These are phyloP conservation scores for Chytriomyces sp. DNA, from an alignment of 192 early-diverging fungal genomes.

Conservation along the genomic window DNA sequence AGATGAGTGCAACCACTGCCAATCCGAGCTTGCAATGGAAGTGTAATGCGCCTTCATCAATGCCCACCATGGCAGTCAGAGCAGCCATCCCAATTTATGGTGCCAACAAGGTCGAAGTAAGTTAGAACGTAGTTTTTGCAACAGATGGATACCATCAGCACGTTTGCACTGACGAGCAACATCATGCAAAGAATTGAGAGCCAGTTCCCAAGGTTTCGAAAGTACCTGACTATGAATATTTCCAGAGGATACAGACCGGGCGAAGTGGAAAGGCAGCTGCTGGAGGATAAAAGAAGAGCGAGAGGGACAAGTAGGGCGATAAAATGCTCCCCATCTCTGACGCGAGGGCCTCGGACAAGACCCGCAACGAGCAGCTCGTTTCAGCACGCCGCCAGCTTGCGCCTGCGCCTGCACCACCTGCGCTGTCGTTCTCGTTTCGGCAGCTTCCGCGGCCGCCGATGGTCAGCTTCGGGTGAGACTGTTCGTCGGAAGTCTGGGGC, in stretches of 20 bases:
- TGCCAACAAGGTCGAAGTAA: slow-evolving; percentile 11
- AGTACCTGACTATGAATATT: slow-evolving; percentile 40
- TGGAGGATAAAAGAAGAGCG: no score
- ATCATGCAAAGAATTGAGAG: slow-evolving; percentile 36
- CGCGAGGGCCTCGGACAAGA: no score
- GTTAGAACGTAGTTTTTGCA: neutral
- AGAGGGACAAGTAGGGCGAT: no score
- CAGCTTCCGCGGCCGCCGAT: slow-evolving; percentile 5
- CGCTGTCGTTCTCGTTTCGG: neutral
- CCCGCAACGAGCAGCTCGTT: no score
- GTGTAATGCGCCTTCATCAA: slow-evolving; percentile 10
- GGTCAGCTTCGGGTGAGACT: neutral
- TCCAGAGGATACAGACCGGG: slow-evolving; percentile 38
- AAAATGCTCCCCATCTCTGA: no score
- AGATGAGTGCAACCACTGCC: slow-evolving; percentile 18
- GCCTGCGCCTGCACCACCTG: neutral
- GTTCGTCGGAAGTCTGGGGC: neutral
- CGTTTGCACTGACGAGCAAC: slow-evolving; percentile 33
- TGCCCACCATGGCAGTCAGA: slow-evolving; percentile 32
- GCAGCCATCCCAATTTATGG: slow-evolving; percentile 29
- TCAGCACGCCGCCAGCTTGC: no score
- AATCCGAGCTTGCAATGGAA: slow-evolving; percentile 31
- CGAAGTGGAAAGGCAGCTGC: no score
- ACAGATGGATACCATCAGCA: slow-evolving; percentile 19
- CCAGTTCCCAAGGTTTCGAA: slow-evolving; percentile 30